Evolutionary conservation across 768 basidiomycete genomes (phyloP).

Genomic region (Podaxis carcinomalis): DNA sequence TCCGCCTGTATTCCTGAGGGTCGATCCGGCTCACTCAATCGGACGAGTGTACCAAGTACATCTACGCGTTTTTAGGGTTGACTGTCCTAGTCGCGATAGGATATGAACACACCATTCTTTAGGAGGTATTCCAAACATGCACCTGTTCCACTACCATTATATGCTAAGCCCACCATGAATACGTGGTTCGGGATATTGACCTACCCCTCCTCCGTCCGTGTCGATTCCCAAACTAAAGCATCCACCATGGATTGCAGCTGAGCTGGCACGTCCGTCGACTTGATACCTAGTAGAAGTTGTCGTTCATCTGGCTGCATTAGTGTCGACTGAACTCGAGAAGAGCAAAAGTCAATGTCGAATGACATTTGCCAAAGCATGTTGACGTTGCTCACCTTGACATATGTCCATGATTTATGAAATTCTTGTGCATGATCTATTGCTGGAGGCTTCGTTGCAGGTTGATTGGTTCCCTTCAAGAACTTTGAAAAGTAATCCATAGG

Average conservation of each 20-base stretch:
- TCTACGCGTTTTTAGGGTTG: conserved; percentile 38
- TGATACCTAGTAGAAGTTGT: conserved; percentile 77
- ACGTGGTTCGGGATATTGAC: conserved; percentile 23
- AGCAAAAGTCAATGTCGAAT: neutral
- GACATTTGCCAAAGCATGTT: neutral
- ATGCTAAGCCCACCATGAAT: conserved; percentile 6
- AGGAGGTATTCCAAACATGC: conserved; percentile 88
- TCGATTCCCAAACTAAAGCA: conserved; percentile 81
- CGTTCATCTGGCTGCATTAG: conserved; percentile 88
- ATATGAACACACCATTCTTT: conserved; percentile 62
- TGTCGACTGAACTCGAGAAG: conserved; percentile 52
- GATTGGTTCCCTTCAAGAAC: conserved; percentile 49
- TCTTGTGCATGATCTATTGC: conserved; percentile 65
- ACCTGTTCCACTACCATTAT: conserved; percentile 65
- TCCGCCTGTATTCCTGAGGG: conserved; percentile 91
- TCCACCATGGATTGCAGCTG: conserved; percentile 80
- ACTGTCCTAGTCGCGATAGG: neutral
- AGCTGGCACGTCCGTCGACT: conserved; percentile 74
- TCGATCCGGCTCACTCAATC: conserved; percentile 78
- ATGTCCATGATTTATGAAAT: conserved; percentile 73
- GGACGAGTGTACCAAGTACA: conserved; percentile 79
- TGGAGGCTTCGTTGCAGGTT: conserved; percentile 41
- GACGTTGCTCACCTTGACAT: conserved; percentile 52
- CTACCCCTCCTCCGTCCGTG: conserved; percentile 83
- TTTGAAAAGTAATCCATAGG: conserved; percentile 86